phyloP scores from a whole-genome alignment of 1,284 basidiomycete species.

The Cystobasidium slooffiae region DNA sequence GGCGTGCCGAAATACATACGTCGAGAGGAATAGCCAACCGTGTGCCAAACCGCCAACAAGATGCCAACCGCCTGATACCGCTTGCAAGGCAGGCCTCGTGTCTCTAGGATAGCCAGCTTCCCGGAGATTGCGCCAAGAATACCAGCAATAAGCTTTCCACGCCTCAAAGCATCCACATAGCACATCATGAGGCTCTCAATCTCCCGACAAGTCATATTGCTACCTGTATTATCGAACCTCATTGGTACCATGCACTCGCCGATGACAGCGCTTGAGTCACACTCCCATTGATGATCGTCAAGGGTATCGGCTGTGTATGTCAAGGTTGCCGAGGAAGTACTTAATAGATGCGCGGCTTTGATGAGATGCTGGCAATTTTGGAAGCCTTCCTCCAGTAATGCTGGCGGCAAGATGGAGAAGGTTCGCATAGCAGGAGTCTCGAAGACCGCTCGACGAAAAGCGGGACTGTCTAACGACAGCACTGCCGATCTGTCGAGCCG shows the following conservation, averaged over 20 bases:
- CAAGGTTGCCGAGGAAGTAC: constrained; percentile 15
- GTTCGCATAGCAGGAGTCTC: constrained; percentile 33
- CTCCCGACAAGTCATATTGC: constrained; percentile 8
- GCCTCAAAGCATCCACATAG: constrained; percentile 33
- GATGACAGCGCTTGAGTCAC: constrained; percentile 16
- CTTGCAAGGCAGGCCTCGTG: constrained; percentile 16
- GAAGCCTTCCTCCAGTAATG: constrained; percentile 9
- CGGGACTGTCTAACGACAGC: constrained; percentile 19
- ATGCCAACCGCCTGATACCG: constrained; percentile 33
- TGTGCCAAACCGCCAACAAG: constrained; percentile 36
- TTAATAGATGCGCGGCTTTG: constrained; percentile 18
- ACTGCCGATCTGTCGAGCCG: constrained; percentile 21
- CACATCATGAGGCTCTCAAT: constrained; percentile 33
- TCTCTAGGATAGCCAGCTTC: constrained; percentile 32
- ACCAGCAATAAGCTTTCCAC: constrained; percentile 23
- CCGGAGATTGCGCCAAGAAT: constrained; percentile 37
- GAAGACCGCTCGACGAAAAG: constrained; percentile 28
- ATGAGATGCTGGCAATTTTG: constrained; percentile 13
- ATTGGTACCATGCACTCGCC: constrained; percentile 33
- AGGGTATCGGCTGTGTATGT: neutral
- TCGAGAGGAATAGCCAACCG: constrained; percentile 20
- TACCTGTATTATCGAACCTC: constrained; percentile 1
- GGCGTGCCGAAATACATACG: constrained; percentile 36
- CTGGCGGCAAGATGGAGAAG: constrained; percentile 14
- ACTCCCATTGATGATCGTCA: constrained; percentile 20